phyloP scores from a whole-genome alignment of 2,329 filamentous ascomycete genomes.

The Kalaharituber pfeilii region DNA sequence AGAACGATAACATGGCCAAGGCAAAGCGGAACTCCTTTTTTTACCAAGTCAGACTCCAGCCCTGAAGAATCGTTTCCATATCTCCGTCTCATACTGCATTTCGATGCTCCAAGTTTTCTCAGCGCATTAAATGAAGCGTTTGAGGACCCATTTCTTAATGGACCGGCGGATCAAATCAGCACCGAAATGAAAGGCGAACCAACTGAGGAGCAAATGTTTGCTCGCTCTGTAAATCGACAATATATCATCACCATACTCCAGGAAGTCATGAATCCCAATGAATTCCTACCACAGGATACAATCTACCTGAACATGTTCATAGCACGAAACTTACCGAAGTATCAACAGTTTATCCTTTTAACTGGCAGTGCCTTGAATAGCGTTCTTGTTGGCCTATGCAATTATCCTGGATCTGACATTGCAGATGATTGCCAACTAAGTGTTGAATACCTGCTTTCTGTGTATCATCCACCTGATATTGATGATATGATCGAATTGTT shows the following conservation, averaged over 20 bases:
- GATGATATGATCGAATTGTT: conserved; percentile 59
- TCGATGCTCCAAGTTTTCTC: conserved; percentile 80
- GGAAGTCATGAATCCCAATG: conserved; percentile 65
- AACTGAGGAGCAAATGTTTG: conserved; percentile 47
- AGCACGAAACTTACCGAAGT: conserved; percentile 86
- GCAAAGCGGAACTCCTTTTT: conserved; percentile 41
- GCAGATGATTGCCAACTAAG: conserved; percentile 94
- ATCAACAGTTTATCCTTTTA: conserved; percentile 83
- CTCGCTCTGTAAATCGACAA: conserved; percentile 66
- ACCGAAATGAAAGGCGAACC: conserved; percentile 1
- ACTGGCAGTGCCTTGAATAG: conserved; percentile 70
- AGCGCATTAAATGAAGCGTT: conserved; percentile 95
- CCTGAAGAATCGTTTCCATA: conserved; percentile 68
- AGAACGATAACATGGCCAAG: conserved; percentile 59
- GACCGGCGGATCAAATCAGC: conserved; percentile 43
- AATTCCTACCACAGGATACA: conserved; percentile 64
- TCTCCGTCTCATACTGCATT: conserved; percentile 65
- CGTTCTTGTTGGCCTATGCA: conserved; percentile 66
- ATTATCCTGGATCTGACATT: conserved; percentile 62
- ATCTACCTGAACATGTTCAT: conserved; percentile 99
- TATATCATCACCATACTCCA: conserved; percentile 81
- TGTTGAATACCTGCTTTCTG: conserved; percentile 80
- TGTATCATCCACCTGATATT: conserved; percentile 78
- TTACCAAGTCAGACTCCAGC: conserved; percentile 39
- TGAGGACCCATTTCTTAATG: conserved; percentile 84